Evolutionary conservation across 208 protist genomes (phyloP).

Genomic region (Trypanosoma avium): DNA sequence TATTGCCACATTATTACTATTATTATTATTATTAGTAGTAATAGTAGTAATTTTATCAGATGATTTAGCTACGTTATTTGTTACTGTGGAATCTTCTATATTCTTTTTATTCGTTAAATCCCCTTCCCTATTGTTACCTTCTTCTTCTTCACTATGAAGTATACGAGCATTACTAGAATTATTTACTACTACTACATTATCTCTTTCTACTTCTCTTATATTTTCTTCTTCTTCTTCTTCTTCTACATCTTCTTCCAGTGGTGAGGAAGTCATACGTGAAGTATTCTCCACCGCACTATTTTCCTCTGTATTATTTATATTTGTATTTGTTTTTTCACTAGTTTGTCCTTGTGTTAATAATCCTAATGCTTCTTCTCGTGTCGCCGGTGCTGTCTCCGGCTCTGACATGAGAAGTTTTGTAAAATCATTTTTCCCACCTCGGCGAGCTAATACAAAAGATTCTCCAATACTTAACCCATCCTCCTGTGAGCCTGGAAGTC

Average conservation of each 20-base stretch:
- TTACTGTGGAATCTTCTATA: no score
- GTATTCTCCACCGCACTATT: not conserved
- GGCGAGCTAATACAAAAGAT: constrained; percentile 79
- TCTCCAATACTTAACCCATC: constrained; percentile 80
- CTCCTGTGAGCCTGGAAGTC: constrained; percentile 74
- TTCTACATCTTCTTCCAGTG: not conserved
- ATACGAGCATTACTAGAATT: no score
- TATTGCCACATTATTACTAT: not conserved
- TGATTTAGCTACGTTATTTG: no score
- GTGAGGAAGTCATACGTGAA: not conserved
- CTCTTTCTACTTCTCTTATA: not conserved
- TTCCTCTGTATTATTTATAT: not conserved
- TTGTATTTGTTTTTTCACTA: constrained; percentile 10
- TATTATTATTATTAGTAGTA: no score
- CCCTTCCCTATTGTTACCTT: no score
- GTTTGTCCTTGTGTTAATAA: constrained; percentile 7
- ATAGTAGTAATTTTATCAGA: no score
- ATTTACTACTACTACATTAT: not conserved
- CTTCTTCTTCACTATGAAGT: no score
- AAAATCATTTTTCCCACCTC: constrained; percentile 75
- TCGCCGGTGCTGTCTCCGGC: constrained; percentile 17
- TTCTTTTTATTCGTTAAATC: no score
- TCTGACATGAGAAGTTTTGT: constrained; percentile 88
- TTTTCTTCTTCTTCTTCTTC: not conserved
- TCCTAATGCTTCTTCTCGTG: not conserved